Percentiles rank a stretch among this genome's conserved stretches.
Conservation (phyloP, 2,329 filamentous ascomycete species). For the Zasmidium cellare region DNA sequence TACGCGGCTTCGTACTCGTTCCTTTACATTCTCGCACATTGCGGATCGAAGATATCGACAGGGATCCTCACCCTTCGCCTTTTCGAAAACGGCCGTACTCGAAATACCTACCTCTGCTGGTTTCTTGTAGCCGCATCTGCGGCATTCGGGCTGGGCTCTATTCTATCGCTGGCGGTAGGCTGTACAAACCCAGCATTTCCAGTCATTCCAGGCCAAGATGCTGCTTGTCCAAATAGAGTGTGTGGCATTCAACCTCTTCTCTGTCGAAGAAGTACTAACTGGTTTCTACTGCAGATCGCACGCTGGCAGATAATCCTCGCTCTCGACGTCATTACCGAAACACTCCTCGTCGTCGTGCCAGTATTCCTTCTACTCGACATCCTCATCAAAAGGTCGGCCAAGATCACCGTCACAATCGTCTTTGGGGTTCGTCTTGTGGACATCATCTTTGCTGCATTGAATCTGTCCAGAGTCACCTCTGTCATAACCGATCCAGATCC, state of each 20-base stretch:
- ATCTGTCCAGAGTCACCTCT: constrained; percentile 12
- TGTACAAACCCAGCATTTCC: constrained; percentile 10
- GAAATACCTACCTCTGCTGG: constrained; percentile 16
- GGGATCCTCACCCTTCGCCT: constrained; percentile 19
- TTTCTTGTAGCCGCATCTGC: constrained; percentile 9
- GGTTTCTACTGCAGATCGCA: constrained; percentile 6
- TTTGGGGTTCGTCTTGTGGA: constrained; percentile 20
- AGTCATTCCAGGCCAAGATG: neutral
- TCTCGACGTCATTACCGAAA: constrained; percentile 18
- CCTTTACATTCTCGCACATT: constrained; percentile 18
- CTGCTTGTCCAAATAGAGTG: neutral
- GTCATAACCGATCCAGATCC: constrained; percentile 7
- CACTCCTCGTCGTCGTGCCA: constrained; percentile 18
- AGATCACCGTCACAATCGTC: constrained; percentile 19
- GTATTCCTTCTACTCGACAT: constrained; percentile 18
- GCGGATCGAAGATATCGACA: constrained; percentile 21
- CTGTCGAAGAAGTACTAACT: too few species aligned
- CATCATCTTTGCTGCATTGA: constrained; percentile 18
- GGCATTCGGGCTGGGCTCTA: constrained; percentile 11
- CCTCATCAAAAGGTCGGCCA: constrained; percentile 18
- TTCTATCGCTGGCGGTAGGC: constrained; percentile 9
- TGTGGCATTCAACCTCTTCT: too few species aligned
- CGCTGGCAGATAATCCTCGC: constrained; percentile 19
- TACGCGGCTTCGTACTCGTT: constrained; percentile 15
- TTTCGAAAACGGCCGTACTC: constrained; percentile 18